A percentile compares a stretch with the other conserved stretches of the same genome.
Conservation (phyloP, 2,329 filamentous ascomycete genomes). For the Ustilaginoidea virens region DNA sequence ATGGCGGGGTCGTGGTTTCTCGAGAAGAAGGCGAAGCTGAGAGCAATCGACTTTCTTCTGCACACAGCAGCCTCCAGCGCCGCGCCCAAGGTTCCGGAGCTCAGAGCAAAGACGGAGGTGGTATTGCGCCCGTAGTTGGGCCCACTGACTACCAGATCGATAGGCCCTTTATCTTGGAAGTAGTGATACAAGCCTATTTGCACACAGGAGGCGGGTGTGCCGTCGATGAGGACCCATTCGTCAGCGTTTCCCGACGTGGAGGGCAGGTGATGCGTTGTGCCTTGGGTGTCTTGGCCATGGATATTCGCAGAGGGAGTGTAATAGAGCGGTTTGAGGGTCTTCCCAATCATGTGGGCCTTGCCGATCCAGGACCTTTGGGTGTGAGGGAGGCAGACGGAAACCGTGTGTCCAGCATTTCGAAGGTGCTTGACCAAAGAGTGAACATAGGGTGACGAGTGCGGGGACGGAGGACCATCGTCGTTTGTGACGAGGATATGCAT, state of each 20-base stretch:
- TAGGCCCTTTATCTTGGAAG: constrained; percentile 53
- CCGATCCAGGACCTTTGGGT: constrained; percentile 95
- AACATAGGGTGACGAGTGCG: constrained; percentile 65
- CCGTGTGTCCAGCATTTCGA: constrained; percentile 62
- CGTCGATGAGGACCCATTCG: constrained; percentile 71
- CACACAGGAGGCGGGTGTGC: constrained; percentile 66
- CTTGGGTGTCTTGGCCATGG: constrained; percentile 34
- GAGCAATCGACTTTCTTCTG: constrained; percentile 54
- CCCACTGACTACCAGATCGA: constrained; percentile 65
- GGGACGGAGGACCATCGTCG: constrained; percentile 68
- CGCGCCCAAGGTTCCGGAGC: constrained; percentile 61
- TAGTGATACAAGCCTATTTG: constrained; percentile 74
- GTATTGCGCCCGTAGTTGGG: constrained; percentile 77
- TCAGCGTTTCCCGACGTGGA: constrained; percentile 43
- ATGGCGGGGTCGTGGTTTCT: constrained; percentile 70
- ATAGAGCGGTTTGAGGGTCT: constrained; percentile 71
- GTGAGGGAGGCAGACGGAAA: constrained; percentile 83
- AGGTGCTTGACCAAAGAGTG: constrained; percentile 58
- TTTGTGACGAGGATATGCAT: constrained; percentile 58
- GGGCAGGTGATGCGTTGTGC: constrained; percentile 43
- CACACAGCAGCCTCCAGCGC: constrained; percentile 66
- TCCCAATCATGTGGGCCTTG: constrained; percentile 91
- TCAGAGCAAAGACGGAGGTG: constrained; percentile 64
- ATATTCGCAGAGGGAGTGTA: constrained; percentile 45
- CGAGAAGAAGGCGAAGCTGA: constrained; percentile 83